Evolutionary conservation across 192 early-diverging fungal species (phyloP), one percentile per base, ranked within the genome.

Genomic region (Entrophospora sp.): DNA sequence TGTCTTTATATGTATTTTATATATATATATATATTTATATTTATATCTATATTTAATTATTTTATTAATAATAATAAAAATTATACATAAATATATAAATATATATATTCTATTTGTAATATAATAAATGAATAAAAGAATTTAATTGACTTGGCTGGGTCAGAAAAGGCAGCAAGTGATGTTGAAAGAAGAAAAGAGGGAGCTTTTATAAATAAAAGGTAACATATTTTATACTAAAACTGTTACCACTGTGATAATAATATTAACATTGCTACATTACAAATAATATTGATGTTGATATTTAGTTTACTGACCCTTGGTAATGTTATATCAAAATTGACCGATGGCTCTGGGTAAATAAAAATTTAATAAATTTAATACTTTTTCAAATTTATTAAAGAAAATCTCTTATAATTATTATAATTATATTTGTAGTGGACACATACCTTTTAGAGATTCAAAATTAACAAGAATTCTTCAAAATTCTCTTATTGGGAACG

Each of bases 381-480:
- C 22, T 34, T 22, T 63, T 38, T n/a, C n/a, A n/a, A n/a, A n/a
- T n/a, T n/a, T n/a, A n/a, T n/a, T n/a, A n/a, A n/a, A n/a, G n/a
- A n/a, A n/a, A n/a, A n/a, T n/a, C n/a, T n/a, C n/a, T n/a, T n/a
- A n/a, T n/a, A n/a, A n/a, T n/a, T n/a, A n/a, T n/a, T n/a, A n/a
- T n/a, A n/a, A n/a, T 53, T 45, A 24, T 5, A 35, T 27, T 34
- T 45, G 38, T 58, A 70, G 71, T 22, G 83, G 81, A 1, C 95
- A 97, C 73, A 91, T 99, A 51, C 96, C 96, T 1, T 99, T 90
- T 74, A 89, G 96, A 34, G 96, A 99, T 69, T 97, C 95, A 0
- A 97, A 97, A 64, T 72, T 99, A 42, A 99, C 96, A 2, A 79
- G 96, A 22, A 92, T 99, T 25, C 71, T 99, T 20, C 94, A 97